Evolutionary conservation across 768 basidiomycete genomes (phyloP), one percentile per base, ranked within the genome.

Genomic region (Tricholoma furcatifolium): DNA sequence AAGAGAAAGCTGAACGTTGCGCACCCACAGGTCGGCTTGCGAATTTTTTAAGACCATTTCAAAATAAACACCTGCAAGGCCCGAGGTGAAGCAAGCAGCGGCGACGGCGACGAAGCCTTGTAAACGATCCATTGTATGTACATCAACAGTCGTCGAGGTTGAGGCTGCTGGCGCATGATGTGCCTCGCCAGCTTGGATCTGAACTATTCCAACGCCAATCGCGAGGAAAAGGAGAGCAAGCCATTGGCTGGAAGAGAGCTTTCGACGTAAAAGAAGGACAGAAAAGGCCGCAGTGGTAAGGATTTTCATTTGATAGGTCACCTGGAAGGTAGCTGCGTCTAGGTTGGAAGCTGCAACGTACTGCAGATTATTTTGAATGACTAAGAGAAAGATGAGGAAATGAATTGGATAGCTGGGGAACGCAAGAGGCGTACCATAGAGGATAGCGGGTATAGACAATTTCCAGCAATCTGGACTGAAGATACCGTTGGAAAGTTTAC

Each of bases 291-390:
- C 93, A 18, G 93, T 96, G 34, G 93, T 95, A 59, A 96, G 83
- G 64, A 96, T 93, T 71, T 96, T 96, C 93, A 96, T 96, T 68
- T 96, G 93, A 70, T 95, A 95, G 40, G 86, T 91, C 66, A 96
- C 93, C 70, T 97, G 95, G 71, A 98, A 98, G 14, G 94, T 97
- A 18, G 95, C 94, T 14, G 91, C 93, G 59, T 93, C 88, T 55
- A 98, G 76, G 69, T 98, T 98, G 39, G 90, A 87, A 5, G 91
- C 92, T 31, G 95, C 95, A 48, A 95, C 87, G 69, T 93, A 98
- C 70, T 97, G 95, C 31, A 98, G 77, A 74, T 93, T 93, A 74
- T 96, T 96, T 76, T 98, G 92, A 55, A 95, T 83, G 65, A 93
- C 90, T 84, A 52, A 35, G 40, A 35, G 48, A 38, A 23, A 18